These are phyloP conservation scores for Venturiaceae sp. DNA, from an alignment of 2,329 filamentous ascomycete genomes.

Conservation along the genomic window DNA sequence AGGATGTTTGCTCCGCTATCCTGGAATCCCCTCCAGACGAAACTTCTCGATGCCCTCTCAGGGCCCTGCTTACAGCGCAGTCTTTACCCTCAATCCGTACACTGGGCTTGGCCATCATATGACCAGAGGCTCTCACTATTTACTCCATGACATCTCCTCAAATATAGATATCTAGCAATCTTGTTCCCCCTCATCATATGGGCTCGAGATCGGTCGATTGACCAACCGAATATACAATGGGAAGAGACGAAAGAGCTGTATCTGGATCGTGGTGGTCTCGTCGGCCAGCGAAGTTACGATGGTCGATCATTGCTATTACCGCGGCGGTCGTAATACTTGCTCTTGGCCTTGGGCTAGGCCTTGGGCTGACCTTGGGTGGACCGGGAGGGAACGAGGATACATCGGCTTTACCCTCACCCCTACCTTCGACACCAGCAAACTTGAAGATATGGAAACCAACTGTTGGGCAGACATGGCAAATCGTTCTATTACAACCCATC, in stretches of 20 bases:
- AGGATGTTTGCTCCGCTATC: background rate
- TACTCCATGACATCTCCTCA: background rate
- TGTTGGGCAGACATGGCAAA: slow-evolving; percentile 50
- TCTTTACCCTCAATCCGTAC: background rate
- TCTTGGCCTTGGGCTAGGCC: slow-evolving; percentile 45
- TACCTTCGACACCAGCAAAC: slow-evolving; percentile 17
- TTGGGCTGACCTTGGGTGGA: slow-evolving; percentile 37
- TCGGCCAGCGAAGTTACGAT: background rate
- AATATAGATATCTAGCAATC: too few relatives aligned
- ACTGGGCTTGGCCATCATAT: background rate
- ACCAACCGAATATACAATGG: background rate
- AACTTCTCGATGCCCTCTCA: too few relatives aligned
- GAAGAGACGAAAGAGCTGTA: background rate
- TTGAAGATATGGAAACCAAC: slow-evolving; percentile 41
- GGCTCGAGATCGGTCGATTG: background rate
- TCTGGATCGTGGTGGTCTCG: background rate
- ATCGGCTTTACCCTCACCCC: slow-evolving; percentile 14
- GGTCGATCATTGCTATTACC: slow-evolving; percentile 11
- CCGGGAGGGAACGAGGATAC: slow-evolving; percentile 15
- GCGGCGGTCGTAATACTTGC: slow-evolving; percentile 26
- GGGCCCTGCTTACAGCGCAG: too few relatives aligned
- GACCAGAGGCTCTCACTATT: background rate
- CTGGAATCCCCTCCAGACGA: background rate
- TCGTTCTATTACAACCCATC: slow-evolving; percentile 41
- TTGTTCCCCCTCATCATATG: background rate